A percentile compares a stretch with the other conserved stretches of the same genome.
These are phyloP conservation scores for Cyclotella baltica DNA, from an alignment of 108 stramenopile genomes.

Conservation along the genomic window DNA sequence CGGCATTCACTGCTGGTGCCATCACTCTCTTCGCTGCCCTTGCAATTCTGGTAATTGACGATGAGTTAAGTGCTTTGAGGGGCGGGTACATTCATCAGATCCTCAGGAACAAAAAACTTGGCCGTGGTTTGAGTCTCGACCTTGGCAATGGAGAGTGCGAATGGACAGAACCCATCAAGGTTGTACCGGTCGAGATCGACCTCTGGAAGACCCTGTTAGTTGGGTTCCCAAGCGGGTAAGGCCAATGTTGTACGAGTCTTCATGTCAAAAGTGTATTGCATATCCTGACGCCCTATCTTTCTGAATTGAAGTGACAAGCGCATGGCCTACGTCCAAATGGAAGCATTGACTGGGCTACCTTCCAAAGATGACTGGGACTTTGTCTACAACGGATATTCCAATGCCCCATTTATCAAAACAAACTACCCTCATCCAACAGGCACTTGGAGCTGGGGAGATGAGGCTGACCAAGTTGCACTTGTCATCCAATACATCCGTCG, in stretches of 20 bases:
- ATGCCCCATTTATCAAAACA: constrained; percentile 41
- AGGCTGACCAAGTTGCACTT: constrained; percentile 25
- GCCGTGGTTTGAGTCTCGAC: not conserved
- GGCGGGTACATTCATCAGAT: not conserved
- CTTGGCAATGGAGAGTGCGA: not conserved
- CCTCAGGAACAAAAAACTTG: too few species aligned
- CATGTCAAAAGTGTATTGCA: not conserved
- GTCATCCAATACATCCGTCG: constrained; percentile 21
- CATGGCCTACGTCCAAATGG: constrained; percentile 7
- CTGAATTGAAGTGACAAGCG: not conserved
- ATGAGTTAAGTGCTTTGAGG: not conserved
- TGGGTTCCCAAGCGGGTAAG: not conserved
- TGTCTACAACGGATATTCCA: constrained; percentile 18
- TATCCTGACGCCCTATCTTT: not conserved
- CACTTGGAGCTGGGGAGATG: constrained; percentile 26
- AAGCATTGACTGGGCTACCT: not conserved
- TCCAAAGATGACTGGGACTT: constrained; percentile 34
- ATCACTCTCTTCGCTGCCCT: not conserved
- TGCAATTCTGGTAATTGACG: not conserved
- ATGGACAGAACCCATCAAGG: not conserved
- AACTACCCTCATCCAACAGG: constrained; percentile 45
- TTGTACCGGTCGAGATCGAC: not conserved
- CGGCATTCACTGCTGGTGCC: not conserved
- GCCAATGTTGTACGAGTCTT: not conserved
- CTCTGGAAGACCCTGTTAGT: not conserved